phyloP scores from a whole-genome alignment of 805 yeast genomes.

The Geotrichum ghanense region DNA sequence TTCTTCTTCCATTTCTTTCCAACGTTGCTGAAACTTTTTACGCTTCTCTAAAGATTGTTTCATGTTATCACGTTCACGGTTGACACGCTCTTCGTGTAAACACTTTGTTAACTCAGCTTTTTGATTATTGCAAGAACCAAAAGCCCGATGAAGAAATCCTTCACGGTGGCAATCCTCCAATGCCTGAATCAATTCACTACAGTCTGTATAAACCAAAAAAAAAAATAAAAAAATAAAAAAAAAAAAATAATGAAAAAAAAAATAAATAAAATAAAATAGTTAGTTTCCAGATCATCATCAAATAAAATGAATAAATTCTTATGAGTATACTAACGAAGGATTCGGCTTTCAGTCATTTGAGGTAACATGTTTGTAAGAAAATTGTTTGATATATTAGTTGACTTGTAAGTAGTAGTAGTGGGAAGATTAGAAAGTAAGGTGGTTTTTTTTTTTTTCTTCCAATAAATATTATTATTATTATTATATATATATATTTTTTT shows the following conservation, averaged over 20 bases:
- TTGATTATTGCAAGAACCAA: constrained; percentile 77
- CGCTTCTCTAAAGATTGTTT: constrained; percentile 45
- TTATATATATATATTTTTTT: too few relatives aligned
- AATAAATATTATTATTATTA: too few relatives aligned
- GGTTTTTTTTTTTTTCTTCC: too few relatives aligned
- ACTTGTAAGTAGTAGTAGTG: not conserved
- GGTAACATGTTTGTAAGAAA: constrained; percentile 36
- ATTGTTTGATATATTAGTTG: not conserved
- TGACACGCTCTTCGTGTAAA: constrained; percentile 66
- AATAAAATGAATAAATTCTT: too few relatives aligned
- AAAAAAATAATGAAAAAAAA: not conserved
- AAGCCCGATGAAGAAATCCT: constrained; percentile 53
- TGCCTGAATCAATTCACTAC: constrained; percentile 75
- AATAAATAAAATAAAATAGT: not conserved
- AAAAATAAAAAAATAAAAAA: not conserved
- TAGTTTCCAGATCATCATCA: not conserved
- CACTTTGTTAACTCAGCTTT: constrained; percentile 73
- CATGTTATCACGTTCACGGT: constrained; percentile 39
- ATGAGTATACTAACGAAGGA: constrained; percentile 29
- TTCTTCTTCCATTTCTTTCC: constrained; percentile 61
- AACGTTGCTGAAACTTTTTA: constrained; percentile 40
- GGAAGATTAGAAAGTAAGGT: not conserved
- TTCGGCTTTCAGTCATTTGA: constrained; percentile 39
- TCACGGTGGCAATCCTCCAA: constrained; percentile 74
- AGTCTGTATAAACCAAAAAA: constrained; percentile 32